phyloP scores from a whole-genome alignment of 1,139 yeast species.

The Candida sp. region DNA sequence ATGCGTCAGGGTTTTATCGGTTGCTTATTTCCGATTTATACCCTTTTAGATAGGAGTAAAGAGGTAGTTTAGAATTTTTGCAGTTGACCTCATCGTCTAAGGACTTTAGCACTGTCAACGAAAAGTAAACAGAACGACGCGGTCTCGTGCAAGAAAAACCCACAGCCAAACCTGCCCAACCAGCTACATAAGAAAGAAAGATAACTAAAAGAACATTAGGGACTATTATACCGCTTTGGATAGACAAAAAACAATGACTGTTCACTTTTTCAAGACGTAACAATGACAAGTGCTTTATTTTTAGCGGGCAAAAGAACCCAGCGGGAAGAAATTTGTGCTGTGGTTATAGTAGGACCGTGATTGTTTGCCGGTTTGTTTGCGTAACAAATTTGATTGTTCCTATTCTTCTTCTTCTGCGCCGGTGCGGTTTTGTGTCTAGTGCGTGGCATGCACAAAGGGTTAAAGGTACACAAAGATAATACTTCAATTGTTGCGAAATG shows the following conservation, averaged over 20 bases:
- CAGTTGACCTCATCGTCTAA: too few species aligned
- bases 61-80: too few species aligned
- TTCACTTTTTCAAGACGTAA: too few species aligned
- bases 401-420: not conserved
- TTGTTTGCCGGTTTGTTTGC: not conserved
- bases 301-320: too few species aligned
- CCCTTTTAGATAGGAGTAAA: too few species aligned
- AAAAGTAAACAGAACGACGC: not conserved
- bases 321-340: too few species aligned
- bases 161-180: not conserved
- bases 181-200: not conserved
- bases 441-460: not conserved
- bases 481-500: constrained; percentile 1
- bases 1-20: too few species aligned
- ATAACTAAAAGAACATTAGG: not conserved
- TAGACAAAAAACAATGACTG: not conserved
- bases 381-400: not conserved
- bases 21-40: too few species aligned
- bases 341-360: too few species aligned
- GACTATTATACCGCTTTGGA: too few species aligned
- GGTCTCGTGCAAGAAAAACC: not conserved
- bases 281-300: too few species aligned
- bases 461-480: not conserved
- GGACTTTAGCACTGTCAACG: not conserved
- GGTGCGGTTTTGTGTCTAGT: not conserved